Conservation (phyloP, 75 land plant genomes). For the Sequoiadendron giganteum region DNA sequence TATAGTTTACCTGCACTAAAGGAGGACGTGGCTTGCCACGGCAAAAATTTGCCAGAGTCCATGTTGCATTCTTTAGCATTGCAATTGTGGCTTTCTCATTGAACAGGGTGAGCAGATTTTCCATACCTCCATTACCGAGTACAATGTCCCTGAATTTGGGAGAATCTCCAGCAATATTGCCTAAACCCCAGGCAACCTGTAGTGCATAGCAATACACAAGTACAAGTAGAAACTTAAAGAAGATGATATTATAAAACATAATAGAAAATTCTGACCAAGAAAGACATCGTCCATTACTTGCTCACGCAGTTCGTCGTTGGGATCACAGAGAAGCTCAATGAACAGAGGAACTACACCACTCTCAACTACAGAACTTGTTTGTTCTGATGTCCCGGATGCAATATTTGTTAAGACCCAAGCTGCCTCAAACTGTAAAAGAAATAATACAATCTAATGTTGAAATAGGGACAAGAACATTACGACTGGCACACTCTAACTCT, state of each 20-base stretch:
- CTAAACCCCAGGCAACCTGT: slow-evolving; percentile 32
- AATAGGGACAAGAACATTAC: neutral
- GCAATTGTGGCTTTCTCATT: slow-evolving; percentile 13
- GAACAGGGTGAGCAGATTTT: slow-evolving; percentile 21
- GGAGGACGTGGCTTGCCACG: slow-evolving; percentile 45
- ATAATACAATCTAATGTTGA: neutral
- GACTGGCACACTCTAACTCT: no score
- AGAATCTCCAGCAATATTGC: slow-evolving; percentile 35
- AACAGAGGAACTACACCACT: slow-evolving; percentile 85
- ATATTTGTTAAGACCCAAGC: slow-evolving; percentile 94
- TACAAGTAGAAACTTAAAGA: slow-evolving; percentile 1
- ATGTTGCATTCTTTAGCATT: slow-evolving; percentile 33
- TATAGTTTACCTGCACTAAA: slow-evolving; percentile 39
- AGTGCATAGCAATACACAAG: neutral
- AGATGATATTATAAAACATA: neutral
- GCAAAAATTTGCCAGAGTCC: slow-evolving; percentile 49
- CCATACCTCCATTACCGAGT: slow-evolving; percentile 23
- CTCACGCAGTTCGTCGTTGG: slow-evolving; percentile 82
- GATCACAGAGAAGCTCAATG: slow-evolving; percentile 72
- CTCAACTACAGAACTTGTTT: slow-evolving; percentile 77
- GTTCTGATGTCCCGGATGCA: slow-evolving; percentile 88
- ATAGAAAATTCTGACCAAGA: neutral
- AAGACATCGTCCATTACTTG: slow-evolving; percentile 45
- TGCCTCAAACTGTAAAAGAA: slow-evolving; percentile 78
- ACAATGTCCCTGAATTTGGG: slow-evolving; percentile 27